Base-by-base conservation (phyloP, 257 asterid genomes). In the Thymus quinquecostatus region DNA sequence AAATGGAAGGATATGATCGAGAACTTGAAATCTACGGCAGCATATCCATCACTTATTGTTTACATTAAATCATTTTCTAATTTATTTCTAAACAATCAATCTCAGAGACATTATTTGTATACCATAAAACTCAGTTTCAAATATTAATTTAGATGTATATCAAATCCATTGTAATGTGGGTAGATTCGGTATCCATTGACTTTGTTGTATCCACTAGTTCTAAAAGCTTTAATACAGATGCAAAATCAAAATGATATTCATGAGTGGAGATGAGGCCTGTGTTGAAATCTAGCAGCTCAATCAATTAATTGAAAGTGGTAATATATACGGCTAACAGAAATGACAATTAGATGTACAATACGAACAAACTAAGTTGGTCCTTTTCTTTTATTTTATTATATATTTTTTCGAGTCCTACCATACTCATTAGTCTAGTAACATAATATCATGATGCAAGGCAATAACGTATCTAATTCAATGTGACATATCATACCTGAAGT, bases 401-500 rank as follows among this genome's bases (percentile, higher is more conserved):
- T 21, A 21, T 21, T 21, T 38, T 7, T 38, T 38, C 8, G 7
- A 38, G 41, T 4, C 8, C 41, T 38, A 38, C 4, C 41, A 38
- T 38, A 38, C 41, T 38, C 4, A 3, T n/a, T 43, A 56, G 51
- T 38, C 45, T 66, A 67, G 50, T 7, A 66, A 49, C 14, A 58
- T 58, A 32, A 32, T 21, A 32, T 30, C 64, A 10, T 32, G 33
- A 58, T 58, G 64, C 44, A 30, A 33, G 32, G 43, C 45, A 12
- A 11, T 12, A 32, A 3, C 64, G 33, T 32, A 12, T 49, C 55
- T 49, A 51, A 51, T 14, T 51, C 58, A 21, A 14, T 34, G 5
- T 36, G 47, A 27, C 43, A 45, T 64, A 66, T 59, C 69, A 55
- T 74, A 93, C 98, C 98, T 91, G 98, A 65, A 93, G 79, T 47